phyloP scores from a whole-genome alignment of 805 yeast genomes.

The Metschnikowia cerradonensis region DNA sequence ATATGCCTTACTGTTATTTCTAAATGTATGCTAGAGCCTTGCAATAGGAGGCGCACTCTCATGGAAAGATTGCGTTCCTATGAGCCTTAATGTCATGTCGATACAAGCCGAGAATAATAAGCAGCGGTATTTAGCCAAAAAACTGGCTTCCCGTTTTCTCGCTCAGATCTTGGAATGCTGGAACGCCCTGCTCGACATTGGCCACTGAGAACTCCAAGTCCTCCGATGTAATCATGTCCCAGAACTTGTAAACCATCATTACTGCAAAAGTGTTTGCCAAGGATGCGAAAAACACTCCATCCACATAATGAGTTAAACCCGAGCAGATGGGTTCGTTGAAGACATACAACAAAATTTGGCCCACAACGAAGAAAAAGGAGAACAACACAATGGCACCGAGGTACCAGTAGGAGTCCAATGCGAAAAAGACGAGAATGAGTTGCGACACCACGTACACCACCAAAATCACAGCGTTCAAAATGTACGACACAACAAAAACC shows the following conservation, averaged over 20 bases:
- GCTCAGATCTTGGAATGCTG: constrained; percentile 26
- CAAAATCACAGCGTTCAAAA: constrained; percentile 66
- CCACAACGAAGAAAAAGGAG: constrained; percentile 66
- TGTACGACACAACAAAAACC: constrained; percentile 64
- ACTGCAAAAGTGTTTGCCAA: constrained; percentile 73
- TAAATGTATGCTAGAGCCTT: background rate
- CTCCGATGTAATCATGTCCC: constrained; percentile 95
- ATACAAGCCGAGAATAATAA: background rate
- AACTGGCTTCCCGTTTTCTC: constrained; percentile 27
- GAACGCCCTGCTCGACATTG: constrained; percentile 36
- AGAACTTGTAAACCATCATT: constrained; percentile 94
- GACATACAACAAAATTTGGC: constrained; percentile 75
- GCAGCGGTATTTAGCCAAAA: constrained; percentile 3
- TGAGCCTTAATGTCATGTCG: background rate
- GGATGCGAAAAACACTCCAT: constrained; percentile 84
- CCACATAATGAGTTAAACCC: constrained; percentile 78
- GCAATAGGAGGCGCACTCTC: background rate
- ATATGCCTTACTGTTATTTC: background rate
- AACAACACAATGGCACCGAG: constrained; percentile 77
- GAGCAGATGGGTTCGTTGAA: constrained; percentile 65
- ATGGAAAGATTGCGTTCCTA: background rate
- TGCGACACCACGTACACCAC: constrained; percentile 64
- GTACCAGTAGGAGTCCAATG: constrained; percentile 82
- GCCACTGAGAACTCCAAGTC: constrained; percentile 88
- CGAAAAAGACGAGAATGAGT: constrained; percentile 57